A percentile compares a stretch with the other conserved stretches of the same genome.
Conservation (phyloP, 345 rosid genomes). For the Bruguiera sexangula region DNA sequence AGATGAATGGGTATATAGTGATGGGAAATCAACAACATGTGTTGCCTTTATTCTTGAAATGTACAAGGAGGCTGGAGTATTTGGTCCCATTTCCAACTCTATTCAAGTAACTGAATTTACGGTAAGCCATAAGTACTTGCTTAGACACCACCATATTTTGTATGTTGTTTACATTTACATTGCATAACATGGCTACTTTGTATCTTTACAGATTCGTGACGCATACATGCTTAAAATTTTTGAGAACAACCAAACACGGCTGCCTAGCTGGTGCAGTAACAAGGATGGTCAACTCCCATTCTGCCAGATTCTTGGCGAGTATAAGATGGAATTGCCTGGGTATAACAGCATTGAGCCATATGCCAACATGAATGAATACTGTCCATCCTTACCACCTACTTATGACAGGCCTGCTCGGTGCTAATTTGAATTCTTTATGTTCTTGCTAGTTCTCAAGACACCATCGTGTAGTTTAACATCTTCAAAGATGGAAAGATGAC, state of each 20-base stretch:
- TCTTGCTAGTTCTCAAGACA: neutral
- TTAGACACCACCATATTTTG: neutral
- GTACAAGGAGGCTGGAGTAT: constrained; percentile 92
- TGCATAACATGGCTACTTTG: no score
- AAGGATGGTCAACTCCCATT: constrained; percentile 51
- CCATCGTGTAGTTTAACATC: neutral
- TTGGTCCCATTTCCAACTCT: constrained; percentile 56
- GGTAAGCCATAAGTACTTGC: constrained; percentile 36
- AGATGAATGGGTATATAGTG: constrained; percentile 95
- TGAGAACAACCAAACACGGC: constrained; percentile 62
- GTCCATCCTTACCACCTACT: constrained; percentile 86
- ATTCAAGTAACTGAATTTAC: constrained; percentile 98
- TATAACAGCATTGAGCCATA: constrained; percentile 78
- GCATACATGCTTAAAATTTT: constrained; percentile 78
- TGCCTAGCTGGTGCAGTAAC: constrained; percentile 81
- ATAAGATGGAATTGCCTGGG: constrained; percentile 79
- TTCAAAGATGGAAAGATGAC: constrained; percentile 14
- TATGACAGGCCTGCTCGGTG: constrained; percentile 69
- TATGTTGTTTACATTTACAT: no score
- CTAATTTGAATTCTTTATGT: constrained; percentile 20
- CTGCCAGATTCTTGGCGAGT: constrained; percentile 92
- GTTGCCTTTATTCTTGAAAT: constrained; percentile 89
- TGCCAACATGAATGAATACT: constrained; percentile 84
- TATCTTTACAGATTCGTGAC: constrained; percentile 64
- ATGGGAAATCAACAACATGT: constrained; percentile 92